phyloP scores from a whole-genome alignment of 129 eudicot species.

The Lactuca saligna region DNA sequence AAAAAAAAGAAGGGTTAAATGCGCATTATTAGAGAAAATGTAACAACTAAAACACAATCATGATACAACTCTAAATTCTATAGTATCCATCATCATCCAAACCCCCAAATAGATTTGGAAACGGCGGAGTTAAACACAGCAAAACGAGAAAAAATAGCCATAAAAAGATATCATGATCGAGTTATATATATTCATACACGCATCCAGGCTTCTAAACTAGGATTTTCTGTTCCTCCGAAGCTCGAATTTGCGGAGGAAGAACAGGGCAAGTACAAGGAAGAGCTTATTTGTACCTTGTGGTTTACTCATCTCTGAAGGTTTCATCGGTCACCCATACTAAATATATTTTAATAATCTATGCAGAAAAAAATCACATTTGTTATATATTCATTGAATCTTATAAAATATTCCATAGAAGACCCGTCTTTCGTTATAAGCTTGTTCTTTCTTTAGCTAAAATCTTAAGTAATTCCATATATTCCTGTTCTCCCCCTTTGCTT shows the following conservation, averaged over 20 bases:
- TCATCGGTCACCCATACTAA: slow-evolving; percentile 24
- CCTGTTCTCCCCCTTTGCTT: slow-evolving; percentile 29
- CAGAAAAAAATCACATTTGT: slow-evolving; percentile 4
- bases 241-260: slow-evolving; percentile 20
- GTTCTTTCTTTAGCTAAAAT: slow-evolving; percentile 35
- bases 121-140: slow-evolving; percentile 15
- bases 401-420: slow-evolving; percentile 23
- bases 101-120: slow-evolving; percentile 7
- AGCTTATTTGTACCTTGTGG: slow-evolving; percentile 33
- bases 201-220: not conserved
- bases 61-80: not conserved
- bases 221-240: slow-evolving; percentile 23
- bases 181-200: not conserved
- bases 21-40: not conserved
- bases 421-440: slow-evolving; percentile 40
- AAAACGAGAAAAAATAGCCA: not conserved
- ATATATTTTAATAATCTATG: slow-evolving; percentile 11
- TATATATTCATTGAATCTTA: slow-evolving; percentile 19
- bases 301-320: slow-evolving; percentile 30
- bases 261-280: slow-evolving; percentile 12
- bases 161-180: slow-evolving; percentile 13
- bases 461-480: slow-evolving; percentile 30
- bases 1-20: no score
- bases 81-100: slow-evolving; percentile 30
- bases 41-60: slow-evolving; percentile 19